A percentile compares a stretch with the other conserved stretches of the same genome.
Conservation (phyloP, 1,284 basidiomycete species). For the Cutaneotrichosporon spelunceum region DNA sequence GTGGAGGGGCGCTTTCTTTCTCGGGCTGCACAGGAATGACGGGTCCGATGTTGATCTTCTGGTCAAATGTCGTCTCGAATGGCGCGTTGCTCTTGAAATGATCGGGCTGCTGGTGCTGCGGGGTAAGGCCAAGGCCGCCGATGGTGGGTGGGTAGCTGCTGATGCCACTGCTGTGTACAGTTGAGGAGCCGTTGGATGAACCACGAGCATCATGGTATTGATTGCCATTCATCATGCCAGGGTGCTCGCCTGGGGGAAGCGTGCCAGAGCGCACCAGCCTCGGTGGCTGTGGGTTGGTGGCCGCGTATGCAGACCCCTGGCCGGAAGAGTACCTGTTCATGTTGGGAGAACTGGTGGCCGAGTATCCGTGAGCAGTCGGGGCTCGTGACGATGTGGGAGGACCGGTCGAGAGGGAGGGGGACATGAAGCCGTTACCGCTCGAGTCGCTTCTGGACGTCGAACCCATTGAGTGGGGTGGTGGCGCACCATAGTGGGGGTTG, state of each 20-base stretch:
- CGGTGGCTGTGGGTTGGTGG: conserved; percentile 29
- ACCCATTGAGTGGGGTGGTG: conserved; percentile 21
- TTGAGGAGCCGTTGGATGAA: conserved; percentile 14
- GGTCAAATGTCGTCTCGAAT: conserved; percentile 40
- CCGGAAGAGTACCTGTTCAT: conserved; percentile 44
- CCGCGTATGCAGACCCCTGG: conserved; percentile 7
- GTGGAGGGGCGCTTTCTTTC: conserved; percentile 43
- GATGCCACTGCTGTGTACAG: conserved; percentile 16
- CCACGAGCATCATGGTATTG: conserved; percentile 7
- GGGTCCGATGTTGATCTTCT: conserved; percentile 36
- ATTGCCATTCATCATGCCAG: conserved; percentile 13
- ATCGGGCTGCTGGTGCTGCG: conserved; percentile 25
- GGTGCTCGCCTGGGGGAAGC: conserved; percentile 39
- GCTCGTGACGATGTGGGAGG: conserved; percentile 13
- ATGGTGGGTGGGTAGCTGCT: conserved; percentile 8
- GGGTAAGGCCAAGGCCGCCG: conserved; percentile 24
- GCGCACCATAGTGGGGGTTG: conserved; percentile 32
- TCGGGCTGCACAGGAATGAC: conserved; percentile 22
- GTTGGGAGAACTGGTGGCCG: conserved; percentile 43
- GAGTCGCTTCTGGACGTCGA: conserved; percentile 28
- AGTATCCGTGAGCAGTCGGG: conserved; percentile 28
- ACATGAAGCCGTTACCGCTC: conserved; percentile 9
- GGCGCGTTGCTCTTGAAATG: conserved; percentile 10
- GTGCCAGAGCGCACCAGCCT: conserved; percentile 49
- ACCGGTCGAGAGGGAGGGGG: conserved; percentile 14